A percentile compares a stretch with the other conserved stretches of the same genome.
Evolutionary conservation across 176 grass and related monocot species (phyloP).

Genomic region (Puya raimondii): DNA sequence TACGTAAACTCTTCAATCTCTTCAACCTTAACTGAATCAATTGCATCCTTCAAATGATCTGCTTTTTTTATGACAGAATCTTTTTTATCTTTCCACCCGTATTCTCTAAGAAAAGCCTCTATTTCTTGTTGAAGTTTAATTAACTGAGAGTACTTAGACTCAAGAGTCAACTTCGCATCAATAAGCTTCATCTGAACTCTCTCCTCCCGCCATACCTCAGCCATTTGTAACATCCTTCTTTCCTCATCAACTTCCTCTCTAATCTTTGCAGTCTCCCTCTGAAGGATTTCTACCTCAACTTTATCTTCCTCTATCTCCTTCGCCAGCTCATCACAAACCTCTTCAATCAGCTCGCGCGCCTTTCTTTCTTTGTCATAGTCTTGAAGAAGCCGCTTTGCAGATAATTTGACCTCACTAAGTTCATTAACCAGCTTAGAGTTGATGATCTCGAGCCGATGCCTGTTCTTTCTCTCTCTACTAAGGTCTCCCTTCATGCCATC

Average conservation of each 20-base stretch:
- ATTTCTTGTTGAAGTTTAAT: slow-evolving; percentile 50
- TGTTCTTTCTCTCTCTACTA: slow-evolving; percentile 74
- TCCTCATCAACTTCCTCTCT: slow-evolving; percentile 82
- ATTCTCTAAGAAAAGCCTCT: slow-evolving; percentile 39
- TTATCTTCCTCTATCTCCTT: slow-evolving; percentile 96
- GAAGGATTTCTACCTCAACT: slow-evolving; percentile 73
- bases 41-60: slow-evolving; percentile 48
- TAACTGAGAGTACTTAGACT: slow-evolving; percentile 62
- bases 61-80: slow-evolving; percentile 39
- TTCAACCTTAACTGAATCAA: slow-evolving; percentile 46
- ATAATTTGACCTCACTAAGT: slow-evolving; percentile 61
- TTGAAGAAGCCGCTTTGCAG: slow-evolving; percentile 62
- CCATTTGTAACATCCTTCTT: slow-evolving; percentile 95
- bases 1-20: slow-evolving; percentile 61
- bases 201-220: slow-evolving; percentile 95
- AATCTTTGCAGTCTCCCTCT: slow-evolving; percentile 55
- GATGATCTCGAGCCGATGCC: slow-evolving; percentile 55
- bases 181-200: slow-evolving; percentile 96
- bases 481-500: slow-evolving; percentile 87
- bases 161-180: slow-evolving; percentile 84
- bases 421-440: slow-evolving; percentile 80
- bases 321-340: slow-evolving; percentile 86
- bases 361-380: slow-evolving; percentile 84
- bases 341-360: slow-evolving; percentile 67
- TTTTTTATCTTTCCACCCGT: slow-evolving; percentile 35